Evolutionary conservation across 2,329 filamentous ascomycete genomes (phyloP), one percentile per base, ranked within the genome.

Genomic region (Diaporthe citriasiana): DNA sequence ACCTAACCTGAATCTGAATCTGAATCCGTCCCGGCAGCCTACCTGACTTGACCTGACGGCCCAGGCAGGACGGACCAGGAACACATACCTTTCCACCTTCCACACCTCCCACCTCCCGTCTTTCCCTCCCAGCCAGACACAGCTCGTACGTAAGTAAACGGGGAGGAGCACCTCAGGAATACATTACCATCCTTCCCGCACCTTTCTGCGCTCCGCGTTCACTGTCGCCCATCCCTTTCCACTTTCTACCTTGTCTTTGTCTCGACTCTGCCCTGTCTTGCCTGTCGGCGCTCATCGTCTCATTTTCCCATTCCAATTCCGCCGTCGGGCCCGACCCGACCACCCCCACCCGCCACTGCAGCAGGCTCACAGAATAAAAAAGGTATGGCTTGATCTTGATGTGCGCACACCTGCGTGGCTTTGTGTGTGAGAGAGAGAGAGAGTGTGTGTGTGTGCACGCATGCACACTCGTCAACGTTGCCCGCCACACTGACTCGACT

Each of bases 181-280:
- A 71, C 69, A 71, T 71, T 71, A 71, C 69, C 45, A 53, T 55
- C 70, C 56, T 71, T 63, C 70, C 56, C 56, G 45, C 56, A 53
- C 45, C 27, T 55, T 33, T 60, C 57, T 42, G 56, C 70, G n/a
- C 70, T 71, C 47, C 70, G 56, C 45, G 27, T 63, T 63, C 70
- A 27, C 47, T 9, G 35, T 33, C 27, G 59, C 45, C 47, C 56
- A 51, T 55, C 47, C 53, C 42, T 55, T 33, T 63, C 56, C 45
- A 35, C 45, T 53, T 60, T n/a, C 69, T 57, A 45, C 69, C 57
- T 60, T 42, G 45, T 42, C 69, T 71, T 33, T 57, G 40, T 38
- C 69, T 71, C 55, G 50, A 57, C 33, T 38, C 68, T 71, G 25
- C 55, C 33, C 55, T 57, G 55, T 38, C 55, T 50, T 25, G 42